Evolutionary conservation across 1,139 yeast genomes (phyloP).

Genomic region (Suhomyces choctaworum): DNA sequence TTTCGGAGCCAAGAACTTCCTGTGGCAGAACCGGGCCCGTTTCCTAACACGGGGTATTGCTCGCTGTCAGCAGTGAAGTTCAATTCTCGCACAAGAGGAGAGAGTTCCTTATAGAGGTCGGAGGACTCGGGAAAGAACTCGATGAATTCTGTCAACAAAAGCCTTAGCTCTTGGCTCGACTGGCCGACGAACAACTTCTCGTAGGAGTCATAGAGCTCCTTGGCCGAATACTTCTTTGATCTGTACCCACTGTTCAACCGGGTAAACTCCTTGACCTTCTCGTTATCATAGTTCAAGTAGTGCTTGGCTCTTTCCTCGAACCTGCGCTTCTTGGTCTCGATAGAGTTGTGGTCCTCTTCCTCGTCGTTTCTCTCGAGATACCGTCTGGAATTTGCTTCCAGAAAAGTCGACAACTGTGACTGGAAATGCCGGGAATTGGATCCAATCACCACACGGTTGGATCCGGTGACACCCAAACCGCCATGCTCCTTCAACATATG

Average conservation of each 20-base stretch:
- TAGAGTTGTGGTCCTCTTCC: conserved; percentile 41
- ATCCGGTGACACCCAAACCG: conserved; percentile 46
- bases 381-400: conserved; percentile 18
- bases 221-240: conserved; percentile 47
- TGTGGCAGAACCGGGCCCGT: conserved; percentile 9
- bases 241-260: conserved; percentile 51
- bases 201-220: conserved; percentile 52
- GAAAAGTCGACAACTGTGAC: conserved; percentile 68
- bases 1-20: conserved; percentile 33
- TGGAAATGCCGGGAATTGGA: conserved; percentile 52
- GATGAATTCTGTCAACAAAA: conserved; percentile 57
- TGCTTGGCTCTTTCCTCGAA: conserved; percentile 85
- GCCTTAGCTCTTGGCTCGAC: conserved; percentile 47
- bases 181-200: conserved; percentile 48
- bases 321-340: conserved; percentile 58
- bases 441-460: conserved; percentile 43
- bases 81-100: conserved; percentile 26
- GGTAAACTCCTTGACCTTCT: conserved; percentile 50
- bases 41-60: conserved; percentile 37
- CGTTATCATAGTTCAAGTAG: conserved; percentile 58
- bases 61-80: conserved; percentile 22
- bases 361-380: conserved; percentile 16
- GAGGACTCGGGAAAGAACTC: conserved; percentile 49
- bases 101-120: conserved; percentile 30
- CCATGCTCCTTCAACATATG: conserved; percentile 89